A percentile compares a stretch with the other conserved stretches of the same genome.
Evolutionary conservation across 345 rosid species (phyloP).

Genomic region (Citrus maxima): DNA sequence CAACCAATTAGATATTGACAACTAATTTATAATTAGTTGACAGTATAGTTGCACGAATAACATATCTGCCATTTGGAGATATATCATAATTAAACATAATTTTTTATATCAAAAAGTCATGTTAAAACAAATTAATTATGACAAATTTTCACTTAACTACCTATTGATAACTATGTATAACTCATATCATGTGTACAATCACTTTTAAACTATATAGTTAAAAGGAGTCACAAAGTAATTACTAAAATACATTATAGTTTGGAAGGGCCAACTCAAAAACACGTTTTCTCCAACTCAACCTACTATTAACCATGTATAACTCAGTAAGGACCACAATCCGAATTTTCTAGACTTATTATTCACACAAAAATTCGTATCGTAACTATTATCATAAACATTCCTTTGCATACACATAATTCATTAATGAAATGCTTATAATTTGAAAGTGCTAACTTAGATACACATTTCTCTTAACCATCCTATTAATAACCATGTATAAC

Average conservation of each 20-base stretch:
- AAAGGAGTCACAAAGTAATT: neutral
- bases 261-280: neutral
- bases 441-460: neutral
- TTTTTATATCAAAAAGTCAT: neutral
- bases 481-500: neutral
- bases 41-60: neutral
- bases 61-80: neutral
- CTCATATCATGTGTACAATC: too few relatives aligned
- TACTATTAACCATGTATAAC: too few relatives aligned
- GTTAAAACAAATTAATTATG: neutral
- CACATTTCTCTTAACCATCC: rapidly evolving
- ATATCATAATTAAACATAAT: neutral
- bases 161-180: too few relatives aligned
- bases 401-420: neutral
- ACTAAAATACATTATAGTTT: neutral
- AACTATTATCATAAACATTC: too few relatives aligned
- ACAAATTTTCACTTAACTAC: too few relatives aligned
- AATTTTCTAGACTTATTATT: too few relatives aligned
- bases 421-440: neutral
- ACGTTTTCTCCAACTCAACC: neutral
- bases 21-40: neutral
- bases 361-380: too few relatives aligned
- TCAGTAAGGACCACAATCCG: too few relatives aligned
- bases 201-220: too few relatives aligned
- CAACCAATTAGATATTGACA: neutral